A percentile compares a stretch with the other conserved stretches of the same genome.
Evolutionary conservation across 805 yeast species (phyloP).

Genomic region (Pichia deserticola): DNA sequence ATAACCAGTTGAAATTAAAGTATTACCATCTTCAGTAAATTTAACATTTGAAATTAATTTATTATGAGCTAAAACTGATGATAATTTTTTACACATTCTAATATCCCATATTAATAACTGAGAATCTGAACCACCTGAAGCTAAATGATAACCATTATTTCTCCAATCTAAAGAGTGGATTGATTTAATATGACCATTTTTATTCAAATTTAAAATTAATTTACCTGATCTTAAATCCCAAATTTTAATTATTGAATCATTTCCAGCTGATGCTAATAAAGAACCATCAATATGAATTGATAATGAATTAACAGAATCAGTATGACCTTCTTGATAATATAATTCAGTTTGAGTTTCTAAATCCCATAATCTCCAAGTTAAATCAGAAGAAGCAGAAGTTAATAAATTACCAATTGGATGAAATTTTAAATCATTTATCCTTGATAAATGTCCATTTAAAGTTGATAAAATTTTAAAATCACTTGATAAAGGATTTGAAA

Average conservation of each 20-base stretch:
- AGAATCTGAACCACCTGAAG: conserved; percentile 82
- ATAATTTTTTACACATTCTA: conserved; percentile 34
- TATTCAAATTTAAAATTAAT: conserved; percentile 42
- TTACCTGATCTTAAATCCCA: conserved; percentile 88
- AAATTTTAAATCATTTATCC: conserved; percentile 54
- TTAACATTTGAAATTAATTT: conserved; percentile 61
- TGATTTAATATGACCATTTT: conserved; percentile 59
- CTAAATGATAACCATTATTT: conserved; percentile 64
- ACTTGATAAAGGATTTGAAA: conserved; percentile 1
- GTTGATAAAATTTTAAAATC: neutral
- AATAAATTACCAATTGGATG: conserved; percentile 57
- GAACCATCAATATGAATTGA: conserved; percentile 74
- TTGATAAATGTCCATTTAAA: conserved; percentile 38
- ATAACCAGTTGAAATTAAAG: conserved; percentile 56
- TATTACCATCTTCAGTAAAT: conserved; percentile 38
- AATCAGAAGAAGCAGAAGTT: conserved; percentile 73
- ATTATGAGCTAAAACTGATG: conserved; percentile 64
- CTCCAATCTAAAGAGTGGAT: conserved; percentile 71
- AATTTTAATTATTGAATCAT: conserved; percentile 61
- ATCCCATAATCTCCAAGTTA: conserved; percentile 90
- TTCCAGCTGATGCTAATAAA: conserved; percentile 66
- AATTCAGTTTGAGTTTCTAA: conserved; percentile 40
- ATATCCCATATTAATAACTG: conserved; percentile 82
- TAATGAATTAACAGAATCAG: conserved; percentile 58
- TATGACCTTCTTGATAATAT: conserved; percentile 78